Evolutionary conservation across 106 monocot genomes (phyloP).

Genomic region (Gastrodia elata): DNA sequence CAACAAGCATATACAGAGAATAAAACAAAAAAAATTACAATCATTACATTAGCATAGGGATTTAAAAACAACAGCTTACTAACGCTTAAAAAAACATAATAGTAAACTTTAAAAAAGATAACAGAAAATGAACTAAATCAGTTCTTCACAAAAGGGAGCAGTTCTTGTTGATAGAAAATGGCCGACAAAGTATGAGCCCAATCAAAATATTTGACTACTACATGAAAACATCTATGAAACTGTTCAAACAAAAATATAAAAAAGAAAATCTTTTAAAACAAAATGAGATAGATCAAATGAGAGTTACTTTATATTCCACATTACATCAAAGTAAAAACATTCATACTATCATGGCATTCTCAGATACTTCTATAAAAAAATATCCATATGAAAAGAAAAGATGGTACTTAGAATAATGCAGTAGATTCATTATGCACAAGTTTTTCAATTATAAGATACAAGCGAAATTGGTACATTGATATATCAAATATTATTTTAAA

Average conservation of each 20-base stretch:
- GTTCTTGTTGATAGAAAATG: neutral
- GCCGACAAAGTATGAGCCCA: neutral
- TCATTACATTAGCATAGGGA: neutral
- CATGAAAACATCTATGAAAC: neutral
- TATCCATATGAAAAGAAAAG: neutral
- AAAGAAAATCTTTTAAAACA: constrained; percentile 2
- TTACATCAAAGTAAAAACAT: neutral
- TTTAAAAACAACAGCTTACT: neutral
- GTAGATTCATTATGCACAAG: neutral
- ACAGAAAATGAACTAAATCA: neutral
- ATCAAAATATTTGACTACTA: neutral
- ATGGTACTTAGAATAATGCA: neutral
- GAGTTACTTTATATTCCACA: neutral
- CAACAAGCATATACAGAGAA: neutral
- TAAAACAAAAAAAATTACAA: neutral
- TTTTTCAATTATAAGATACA: constrained; percentile 3
- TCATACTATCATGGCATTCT: neutral
- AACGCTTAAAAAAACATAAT: neutral
- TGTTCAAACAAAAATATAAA: neutral
- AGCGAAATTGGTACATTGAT: neutral
- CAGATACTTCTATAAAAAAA: neutral
- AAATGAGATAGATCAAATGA: neutral
- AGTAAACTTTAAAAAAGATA: neutral
- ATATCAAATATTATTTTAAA: neutral
- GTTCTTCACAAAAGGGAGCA: neutral